Evolutionary conservation across 1,284 basidiomycete genomes (phyloP), one percentile per base, ranked within the genome.

Genomic region (Papiliotrema fonsecae): DNA sequence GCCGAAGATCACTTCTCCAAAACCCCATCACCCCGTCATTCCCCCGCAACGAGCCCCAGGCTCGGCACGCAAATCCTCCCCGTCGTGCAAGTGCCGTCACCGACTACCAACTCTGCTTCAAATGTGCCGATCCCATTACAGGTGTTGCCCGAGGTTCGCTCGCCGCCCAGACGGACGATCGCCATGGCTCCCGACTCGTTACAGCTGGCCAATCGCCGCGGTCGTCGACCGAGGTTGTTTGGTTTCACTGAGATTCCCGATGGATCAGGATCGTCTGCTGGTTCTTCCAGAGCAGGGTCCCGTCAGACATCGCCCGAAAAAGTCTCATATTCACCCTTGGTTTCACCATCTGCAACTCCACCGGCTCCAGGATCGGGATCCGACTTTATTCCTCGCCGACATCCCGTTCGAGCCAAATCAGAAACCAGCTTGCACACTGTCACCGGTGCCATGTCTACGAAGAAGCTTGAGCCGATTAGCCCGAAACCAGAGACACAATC

Each of bases 101-200:
- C 42, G 10, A 18, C 47, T n/a, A 43, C 21, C 39, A 22, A 18
- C 19, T 31, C 51, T 26, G 3, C 42, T 16, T 27, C 35, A 18
- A 50, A 51, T 4, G 36, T 52, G n/a, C 49, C 59, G 11, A 34
- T 65, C 9, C 56, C 63, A 11, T 22, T 60, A 3, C 65, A 67
- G n/a, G 68, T 69, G 25, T 50, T 73, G 4, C 69, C 71, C 3
- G 67, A 69, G 47, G 69, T 73, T 22, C 62, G 71, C 19, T 72
- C 69, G 1, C 65, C 67, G 11, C 67, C 69, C 1, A 57, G 60
- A 14, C 58, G 61, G 28, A 55, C 50, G 14, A 45, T 64, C 18
- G 54, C 59, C 43, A 56, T 63, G 55, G 46, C 57, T 21, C 40
- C 61, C 14, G 61, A 67, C 44, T 60, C 63, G 24, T 38, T 64